Evolutionary conservation across 192 early-diverging fungal species (phyloP).

Genomic region (Backusella mclennaniae): DNA sequence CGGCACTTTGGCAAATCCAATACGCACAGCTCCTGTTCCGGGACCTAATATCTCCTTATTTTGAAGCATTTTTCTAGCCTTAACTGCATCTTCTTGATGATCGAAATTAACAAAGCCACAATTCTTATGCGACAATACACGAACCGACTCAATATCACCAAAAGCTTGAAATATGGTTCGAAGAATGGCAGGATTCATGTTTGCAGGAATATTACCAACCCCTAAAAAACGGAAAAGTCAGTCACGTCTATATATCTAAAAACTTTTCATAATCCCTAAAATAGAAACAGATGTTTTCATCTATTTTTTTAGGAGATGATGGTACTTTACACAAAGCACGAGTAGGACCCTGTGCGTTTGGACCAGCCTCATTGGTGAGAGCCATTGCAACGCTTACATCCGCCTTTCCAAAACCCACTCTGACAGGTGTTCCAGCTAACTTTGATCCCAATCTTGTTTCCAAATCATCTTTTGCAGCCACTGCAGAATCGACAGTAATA

Average conservation of each 20-base stretch:
- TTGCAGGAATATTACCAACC: slow-evolving; percentile 92
- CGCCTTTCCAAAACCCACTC: slow-evolving; percentile 82
- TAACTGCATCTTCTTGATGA: slow-evolving; percentile 83
- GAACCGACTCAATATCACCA: slow-evolving; percentile 90
- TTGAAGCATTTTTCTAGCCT: slow-evolving; percentile 83
- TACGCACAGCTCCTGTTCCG: slow-evolving; percentile 64
- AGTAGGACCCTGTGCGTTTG: slow-evolving; percentile 60
- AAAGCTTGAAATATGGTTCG: slow-evolving; percentile 73
- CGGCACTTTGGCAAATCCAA: slow-evolving; percentile 36
- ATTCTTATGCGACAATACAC: slow-evolving; percentile 93
- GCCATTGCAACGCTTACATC: slow-evolving; percentile 49
- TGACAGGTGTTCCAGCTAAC: slow-evolving; percentile 75
- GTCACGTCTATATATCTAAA: neutral
- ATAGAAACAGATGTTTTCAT: slow-evolving; percentile 8
- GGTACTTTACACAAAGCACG: slow-evolving; percentile 64
- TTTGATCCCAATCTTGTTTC: slow-evolving; percentile 64
- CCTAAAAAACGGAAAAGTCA: slow-evolving; percentile 33
- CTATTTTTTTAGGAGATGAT: neutral
- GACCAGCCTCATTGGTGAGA: slow-evolving; percentile 50
- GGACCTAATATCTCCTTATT: slow-evolving; percentile 81
- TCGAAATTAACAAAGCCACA: slow-evolving; percentile 98
- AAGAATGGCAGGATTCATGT: slow-evolving; percentile 68
- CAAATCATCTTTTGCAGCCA: slow-evolving; percentile 81
- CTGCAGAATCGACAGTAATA: slow-evolving; percentile 80
- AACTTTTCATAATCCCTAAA: neutral